Percentiles rank a stretch among this genome's conserved stretches.
Conservation (phyloP, 371 early-diverging fungal species). For the Capillidium heterosporum region DNA sequence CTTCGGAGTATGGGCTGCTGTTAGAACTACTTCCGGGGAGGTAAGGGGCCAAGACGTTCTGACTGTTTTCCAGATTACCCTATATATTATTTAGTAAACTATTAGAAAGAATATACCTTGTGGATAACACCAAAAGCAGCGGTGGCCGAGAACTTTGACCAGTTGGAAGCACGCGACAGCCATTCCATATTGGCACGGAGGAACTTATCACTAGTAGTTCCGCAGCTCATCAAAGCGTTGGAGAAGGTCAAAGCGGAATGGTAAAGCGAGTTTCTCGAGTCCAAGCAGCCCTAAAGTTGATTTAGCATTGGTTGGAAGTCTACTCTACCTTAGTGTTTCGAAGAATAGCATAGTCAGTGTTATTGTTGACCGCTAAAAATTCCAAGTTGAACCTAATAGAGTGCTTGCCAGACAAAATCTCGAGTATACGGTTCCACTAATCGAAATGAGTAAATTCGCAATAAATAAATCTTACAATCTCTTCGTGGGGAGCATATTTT, state of each 20-base stretch:
- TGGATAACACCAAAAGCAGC: constrained; percentile 99
- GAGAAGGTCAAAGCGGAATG: constrained; percentile 94
- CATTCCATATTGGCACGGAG: constrained; percentile 95
- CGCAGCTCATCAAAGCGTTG: constrained; percentile 96
- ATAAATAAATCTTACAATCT: constrained; percentile 16
- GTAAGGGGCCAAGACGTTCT: constrained; percentile 75
- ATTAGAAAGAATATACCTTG: constrained; percentile 25
- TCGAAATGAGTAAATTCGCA: too few species aligned
- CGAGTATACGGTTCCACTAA: constrained; percentile 10
- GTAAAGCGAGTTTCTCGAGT: constrained; percentile 77
- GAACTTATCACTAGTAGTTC: constrained; percentile 97
- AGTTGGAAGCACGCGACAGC: constrained; percentile 93
- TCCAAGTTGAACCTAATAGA: constrained; percentile 81
- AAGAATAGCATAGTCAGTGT: constrained; percentile 80
- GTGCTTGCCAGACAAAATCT: constrained; percentile 72
- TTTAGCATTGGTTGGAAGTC: too few species aligned
- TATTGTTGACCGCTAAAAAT: constrained; percentile 86
- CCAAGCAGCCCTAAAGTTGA: constrained; percentile 43
- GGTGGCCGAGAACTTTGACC: constrained; percentile 98
- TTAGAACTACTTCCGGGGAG: constrained; percentile 79
- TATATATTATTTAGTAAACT: background rate
- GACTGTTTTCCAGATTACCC: constrained; percentile 80
- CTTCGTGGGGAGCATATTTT: background rate
- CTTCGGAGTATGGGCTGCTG: constrained; percentile 82
- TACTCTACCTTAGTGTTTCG: constrained; percentile 54